Conservation (phyloP, 257 asterid species). For the Solanum verrucosum region DNA sequence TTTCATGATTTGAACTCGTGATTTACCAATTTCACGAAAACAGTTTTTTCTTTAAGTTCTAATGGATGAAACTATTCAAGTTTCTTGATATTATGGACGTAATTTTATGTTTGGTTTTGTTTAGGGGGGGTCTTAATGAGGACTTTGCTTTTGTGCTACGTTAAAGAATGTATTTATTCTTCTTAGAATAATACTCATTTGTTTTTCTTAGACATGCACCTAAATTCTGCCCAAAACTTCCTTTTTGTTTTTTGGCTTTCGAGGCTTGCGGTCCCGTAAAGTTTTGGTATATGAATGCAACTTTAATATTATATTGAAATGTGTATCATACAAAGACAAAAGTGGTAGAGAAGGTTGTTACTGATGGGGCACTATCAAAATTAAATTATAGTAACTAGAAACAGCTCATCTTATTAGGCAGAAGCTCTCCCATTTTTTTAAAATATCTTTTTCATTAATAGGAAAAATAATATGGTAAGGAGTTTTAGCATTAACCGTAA, state of each 20-base stretch:
- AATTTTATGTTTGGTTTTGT: not conserved
- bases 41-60: not conserved
- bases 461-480: not conserved
- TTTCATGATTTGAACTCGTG: not conserved
- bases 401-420: not conserved
- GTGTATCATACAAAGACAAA: not conserved
- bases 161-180: not conserved
- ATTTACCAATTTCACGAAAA: not conserved
- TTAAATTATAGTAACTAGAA: not conserved
- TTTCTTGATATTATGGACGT: not conserved
- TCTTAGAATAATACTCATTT: not conserved
- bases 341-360: not conserved
- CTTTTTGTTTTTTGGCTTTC: not conserved
- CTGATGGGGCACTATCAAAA: not conserved
- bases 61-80: not conserved
- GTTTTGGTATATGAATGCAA: not conserved
- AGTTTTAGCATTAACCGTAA: not conserved
- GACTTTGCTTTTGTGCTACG: not conserved
- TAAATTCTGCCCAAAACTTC: not conserved
- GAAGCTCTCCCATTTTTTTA: not conserved
- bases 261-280: not conserved
- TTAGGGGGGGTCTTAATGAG: not conserved
- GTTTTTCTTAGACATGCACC: not conserved
- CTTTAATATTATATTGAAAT: not conserved
- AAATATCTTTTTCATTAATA: not conserved